phyloP scores from a whole-genome alignment of 441 rosid genomes.

The Gossypium gossypioides region DNA sequence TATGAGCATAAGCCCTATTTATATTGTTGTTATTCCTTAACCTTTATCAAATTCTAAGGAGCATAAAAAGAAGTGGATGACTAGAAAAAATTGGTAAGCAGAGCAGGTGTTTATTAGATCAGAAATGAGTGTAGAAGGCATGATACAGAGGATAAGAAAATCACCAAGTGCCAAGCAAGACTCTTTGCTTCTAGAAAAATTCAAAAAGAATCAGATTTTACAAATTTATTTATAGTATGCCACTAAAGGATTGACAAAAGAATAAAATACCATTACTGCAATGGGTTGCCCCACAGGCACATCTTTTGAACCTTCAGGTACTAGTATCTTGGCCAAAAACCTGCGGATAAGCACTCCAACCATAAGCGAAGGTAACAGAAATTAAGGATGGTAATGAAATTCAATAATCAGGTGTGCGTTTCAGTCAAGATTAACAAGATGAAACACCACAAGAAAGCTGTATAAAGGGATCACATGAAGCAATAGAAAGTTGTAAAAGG shows the following conservation, averaged over 20 bases:
- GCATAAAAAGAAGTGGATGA: neutral
- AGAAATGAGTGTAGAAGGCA: neutral
- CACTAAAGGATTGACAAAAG: conserved; percentile 3
- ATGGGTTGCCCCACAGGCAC: conserved; percentile 82
- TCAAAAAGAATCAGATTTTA: neutral
- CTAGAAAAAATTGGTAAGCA: neutral
- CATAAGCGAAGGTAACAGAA: conserved; percentile 7
- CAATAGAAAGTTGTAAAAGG: neutral
- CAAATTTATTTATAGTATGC: conserved; percentile 1
- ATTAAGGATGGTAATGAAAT: neutral
- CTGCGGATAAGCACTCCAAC: conserved; percentile 30
- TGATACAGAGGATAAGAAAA: neutral
- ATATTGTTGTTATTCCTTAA: neutral
- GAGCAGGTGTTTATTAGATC: neutral
- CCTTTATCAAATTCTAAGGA: neutral
- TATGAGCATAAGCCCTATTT: neutral
- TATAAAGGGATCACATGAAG: conserved; percentile 10
- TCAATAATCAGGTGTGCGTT: neutral
- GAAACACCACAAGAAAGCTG: neutral
- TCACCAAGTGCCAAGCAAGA: neutral
- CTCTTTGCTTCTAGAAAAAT: conserved; percentile 8
- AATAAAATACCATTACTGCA: conserved; percentile 57
- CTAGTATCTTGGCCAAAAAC: conserved; percentile 80
- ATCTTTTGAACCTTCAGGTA: conserved; percentile 85
- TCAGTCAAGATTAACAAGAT: conserved; percentile 7